Percentiles rank a stretch among this genome's conserved stretches.
Evolutionary conservation across 768 basidiomycete genomes (phyloP).

Genomic region (Macrolepiota albuminosa): DNA sequence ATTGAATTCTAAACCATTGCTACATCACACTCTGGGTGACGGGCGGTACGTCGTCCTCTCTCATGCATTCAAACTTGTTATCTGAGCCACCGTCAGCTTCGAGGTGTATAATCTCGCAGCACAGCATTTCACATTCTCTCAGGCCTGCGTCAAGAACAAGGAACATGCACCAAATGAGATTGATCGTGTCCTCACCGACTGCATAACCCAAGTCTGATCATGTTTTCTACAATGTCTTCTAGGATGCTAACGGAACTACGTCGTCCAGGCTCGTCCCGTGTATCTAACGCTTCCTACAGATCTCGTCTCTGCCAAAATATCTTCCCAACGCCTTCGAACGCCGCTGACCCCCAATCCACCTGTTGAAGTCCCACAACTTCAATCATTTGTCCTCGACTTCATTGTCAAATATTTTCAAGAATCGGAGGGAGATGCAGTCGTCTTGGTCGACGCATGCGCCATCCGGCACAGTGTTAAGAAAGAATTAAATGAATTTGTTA

Average conservation of each 20-base stretch:
- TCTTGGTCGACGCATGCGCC: slow-evolving; percentile 81
- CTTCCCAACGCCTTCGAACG: slow-evolving; percentile 54
- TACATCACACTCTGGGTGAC: slow-evolving; percentile 13
- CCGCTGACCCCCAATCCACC: slow-evolving; percentile 50
- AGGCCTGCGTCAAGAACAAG: slow-evolving; percentile 52
- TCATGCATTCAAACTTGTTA: neutral
- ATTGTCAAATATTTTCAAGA: slow-evolving; percentile 60
- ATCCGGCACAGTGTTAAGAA: slow-evolving; percentile 62
- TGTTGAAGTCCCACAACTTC: slow-evolving; percentile 50
- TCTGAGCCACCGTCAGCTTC: slow-evolving; percentile 38
- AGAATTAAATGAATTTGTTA: slow-evolving; percentile 60
- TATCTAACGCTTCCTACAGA: slow-evolving; percentile 76
- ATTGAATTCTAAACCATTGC: slow-evolving; percentile 8
- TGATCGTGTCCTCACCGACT: slow-evolving; percentile 71
- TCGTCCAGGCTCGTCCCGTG: slow-evolving; percentile 67
- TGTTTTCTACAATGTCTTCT: neutral
- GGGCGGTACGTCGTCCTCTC: neutral
- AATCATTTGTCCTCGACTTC: slow-evolving; percentile 67
- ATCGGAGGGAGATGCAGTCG: slow-evolving; percentile 63
- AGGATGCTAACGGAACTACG: neutral
- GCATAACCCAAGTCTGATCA: slow-evolving; percentile 46
- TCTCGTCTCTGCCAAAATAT: slow-evolving; percentile 64
- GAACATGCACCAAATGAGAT: slow-evolving; percentile 62
- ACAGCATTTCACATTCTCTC: slow-evolving; percentile 67
- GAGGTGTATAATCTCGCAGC: slow-evolving; percentile 77